phyloP scores from a whole-genome alignment of 805 yeast species.

The Schwanniomyces sp. region DNA sequence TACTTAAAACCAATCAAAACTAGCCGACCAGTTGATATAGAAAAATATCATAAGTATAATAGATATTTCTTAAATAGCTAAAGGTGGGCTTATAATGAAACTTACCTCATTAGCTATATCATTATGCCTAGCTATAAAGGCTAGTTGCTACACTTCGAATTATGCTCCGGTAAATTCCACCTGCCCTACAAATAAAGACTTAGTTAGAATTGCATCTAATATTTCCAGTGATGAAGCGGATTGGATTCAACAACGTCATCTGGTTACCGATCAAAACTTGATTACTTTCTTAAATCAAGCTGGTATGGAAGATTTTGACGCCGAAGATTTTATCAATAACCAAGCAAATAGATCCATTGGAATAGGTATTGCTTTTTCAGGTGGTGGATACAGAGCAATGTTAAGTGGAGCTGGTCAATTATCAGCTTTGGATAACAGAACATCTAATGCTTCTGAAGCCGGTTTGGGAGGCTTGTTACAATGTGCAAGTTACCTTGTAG shows the following conservation, averaged over 20 bases:
- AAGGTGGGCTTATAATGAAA: not conserved
- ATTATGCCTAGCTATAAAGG: not conserved
- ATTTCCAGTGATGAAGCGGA: slow-evolving; percentile 44
- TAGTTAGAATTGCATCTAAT: slow-evolving; percentile 48
- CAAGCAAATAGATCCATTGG: slow-evolving; percentile 26
- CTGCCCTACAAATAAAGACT: slow-evolving; percentile 43
- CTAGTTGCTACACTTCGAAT: slow-evolving; percentile 50
- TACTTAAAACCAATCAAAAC: not conserved
- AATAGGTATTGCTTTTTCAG: slow-evolving; percentile 47
- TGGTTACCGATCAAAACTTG: slow-evolving; percentile 25
- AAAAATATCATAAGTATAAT: not conserved
- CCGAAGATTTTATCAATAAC: slow-evolving; percentile 32
- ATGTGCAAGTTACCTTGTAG: slow-evolving; percentile 70
- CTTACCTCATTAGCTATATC: not conserved
- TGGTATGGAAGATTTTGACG: slow-evolving; percentile 48
- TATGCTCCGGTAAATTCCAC: slow-evolving; percentile 62
- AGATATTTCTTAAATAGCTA: not conserved
- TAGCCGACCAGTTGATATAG: not conserved
- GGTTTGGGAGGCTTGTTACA: slow-evolving; percentile 81
- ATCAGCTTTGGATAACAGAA: slow-evolving; percentile 75
- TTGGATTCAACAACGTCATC: slow-evolving; percentile 24
- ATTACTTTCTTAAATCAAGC: slow-evolving; percentile 47
- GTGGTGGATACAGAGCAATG: slow-evolving; percentile 94
- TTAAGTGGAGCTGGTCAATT: slow-evolving; percentile 81
- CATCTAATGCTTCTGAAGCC: slow-evolving; percentile 46